Percentiles rank a stretch among this genome's conserved stretches.
These are phyloP conservation scores for Hygrophorus russula DNA, from an alignment of 768 basidiomycete species.

Conservation along the genomic window DNA sequence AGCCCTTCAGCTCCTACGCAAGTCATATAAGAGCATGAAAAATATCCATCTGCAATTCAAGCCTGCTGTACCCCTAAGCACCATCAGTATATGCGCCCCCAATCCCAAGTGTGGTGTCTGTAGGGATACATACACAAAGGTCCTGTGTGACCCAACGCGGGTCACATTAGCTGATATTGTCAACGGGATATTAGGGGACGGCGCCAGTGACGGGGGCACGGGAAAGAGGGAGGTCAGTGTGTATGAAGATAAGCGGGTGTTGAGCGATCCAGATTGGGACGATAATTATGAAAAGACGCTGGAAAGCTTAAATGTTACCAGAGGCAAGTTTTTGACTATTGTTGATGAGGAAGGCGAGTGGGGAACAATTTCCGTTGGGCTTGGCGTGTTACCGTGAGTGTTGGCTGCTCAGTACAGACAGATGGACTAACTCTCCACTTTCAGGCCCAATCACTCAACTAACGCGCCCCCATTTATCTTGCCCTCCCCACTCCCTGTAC, in stretches of 20 bases:
- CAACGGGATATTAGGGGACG: constrained; percentile 49
- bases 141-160: constrained; percentile 63
- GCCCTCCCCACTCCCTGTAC: constrained; percentile 52
- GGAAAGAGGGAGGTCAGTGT: constrained; percentile 55
- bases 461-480: constrained; percentile 48
- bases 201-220: constrained; percentile 12
- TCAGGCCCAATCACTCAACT: constrained; percentile 44
- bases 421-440: constrained; percentile 4
- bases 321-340: constrained; percentile 83
- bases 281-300: constrained; percentile 79
- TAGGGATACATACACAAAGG: constrained; percentile 66
- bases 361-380: constrained; percentile 58
- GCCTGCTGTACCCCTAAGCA: constrained; percentile 65
- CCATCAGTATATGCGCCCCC: constrained; percentile 54
- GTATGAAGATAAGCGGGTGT: constrained; percentile 75
- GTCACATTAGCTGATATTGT: constrained; percentile 68
- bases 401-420: background rate
- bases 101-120: constrained; percentile 80
- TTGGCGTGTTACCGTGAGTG: constrained; percentile 66
- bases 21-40: constrained; percentile 46
- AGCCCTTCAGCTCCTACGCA: constrained; percentile 73
- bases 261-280: constrained; percentile 91
- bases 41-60: constrained; percentile 77
- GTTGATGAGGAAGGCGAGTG: constrained; percentile 79
- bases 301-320: constrained; percentile 65